These are phyloP conservation scores for Dactylellina parvicollis DNA, from an alignment of 2,329 filamentous ascomycete species.

Conservation along the genomic window DNA sequence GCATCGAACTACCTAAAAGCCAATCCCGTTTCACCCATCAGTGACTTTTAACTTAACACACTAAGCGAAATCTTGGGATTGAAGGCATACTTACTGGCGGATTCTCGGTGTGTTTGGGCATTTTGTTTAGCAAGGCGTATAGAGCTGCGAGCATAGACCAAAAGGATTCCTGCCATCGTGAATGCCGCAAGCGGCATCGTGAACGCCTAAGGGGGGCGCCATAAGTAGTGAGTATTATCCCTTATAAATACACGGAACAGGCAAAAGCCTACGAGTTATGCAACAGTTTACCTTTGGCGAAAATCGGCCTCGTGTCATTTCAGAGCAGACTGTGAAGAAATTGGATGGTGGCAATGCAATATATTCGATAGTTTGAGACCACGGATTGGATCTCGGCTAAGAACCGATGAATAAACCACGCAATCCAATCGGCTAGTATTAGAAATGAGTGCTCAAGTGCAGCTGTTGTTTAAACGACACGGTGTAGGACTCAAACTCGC, in stretches of 20 bases:
- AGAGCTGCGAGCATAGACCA: constrained; percentile 71
- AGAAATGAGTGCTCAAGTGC: too few species aligned
- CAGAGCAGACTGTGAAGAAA: background rate
- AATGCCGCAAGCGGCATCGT: constrained; percentile 67
- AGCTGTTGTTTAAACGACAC: too few species aligned
- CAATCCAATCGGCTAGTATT: too few species aligned
- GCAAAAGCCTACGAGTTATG: background rate
- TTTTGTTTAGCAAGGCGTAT: constrained; percentile 75
- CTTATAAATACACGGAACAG: background rate
- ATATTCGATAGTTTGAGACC: too few species aligned
- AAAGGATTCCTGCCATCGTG: constrained; percentile 67
- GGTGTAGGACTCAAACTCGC: too few species aligned
- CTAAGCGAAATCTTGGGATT: background rate
- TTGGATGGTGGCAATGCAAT: too few species aligned
- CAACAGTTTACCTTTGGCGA: constrained; percentile 31
- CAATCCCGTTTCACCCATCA: background rate
- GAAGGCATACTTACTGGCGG: constrained; percentile 62
- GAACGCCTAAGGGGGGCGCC: constrained; percentile 63
- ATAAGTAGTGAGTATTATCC: background rate
- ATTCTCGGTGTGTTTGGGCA: constrained; percentile 69
- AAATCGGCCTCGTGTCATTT: constrained; percentile 33
- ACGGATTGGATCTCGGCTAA: too few species aligned
- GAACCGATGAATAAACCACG: too few species aligned
- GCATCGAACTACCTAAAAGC: too few species aligned
- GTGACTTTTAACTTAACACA: background rate